Conservation (phyloP, 768 basidiomycete genomes). For the Leccinum imitatum region DNA sequence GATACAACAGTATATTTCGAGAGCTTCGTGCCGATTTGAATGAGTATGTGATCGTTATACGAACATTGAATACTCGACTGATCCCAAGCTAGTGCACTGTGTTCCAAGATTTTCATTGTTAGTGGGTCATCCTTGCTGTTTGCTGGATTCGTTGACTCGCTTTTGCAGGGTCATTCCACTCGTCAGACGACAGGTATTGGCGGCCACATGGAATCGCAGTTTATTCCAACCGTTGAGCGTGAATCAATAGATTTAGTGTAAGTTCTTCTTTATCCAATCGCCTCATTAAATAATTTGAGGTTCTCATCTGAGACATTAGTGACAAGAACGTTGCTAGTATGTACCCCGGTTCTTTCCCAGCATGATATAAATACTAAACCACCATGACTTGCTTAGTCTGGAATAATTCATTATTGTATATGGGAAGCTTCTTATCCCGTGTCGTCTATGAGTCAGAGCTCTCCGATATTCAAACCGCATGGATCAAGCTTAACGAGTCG, state of each 20-base stretch:
- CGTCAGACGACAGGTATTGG: slow-evolving; percentile 12
- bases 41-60: slow-evolving; percentile 7
- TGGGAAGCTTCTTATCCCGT: not conserved
- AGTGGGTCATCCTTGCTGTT: slow-evolving; percentile 15
- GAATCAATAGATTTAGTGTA: slow-evolving; percentile 14
- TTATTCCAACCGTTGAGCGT: slow-evolving; percentile 14
- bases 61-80: not conserved
- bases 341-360: slow-evolving; percentile 11
- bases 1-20: not conserved
- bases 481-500: not conserved
- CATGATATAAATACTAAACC: not conserved
- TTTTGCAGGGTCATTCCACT: slow-evolving; percentile 12
- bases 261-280: not conserved
- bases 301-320: not conserved
- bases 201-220: slow-evolving; percentile 11
- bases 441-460: not conserved
- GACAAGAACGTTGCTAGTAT: slow-evolving; percentile 52
- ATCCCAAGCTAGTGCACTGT: slow-evolving; percentile 45
- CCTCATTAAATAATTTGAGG: not conserved
- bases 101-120: slow-evolving; percentile 81
- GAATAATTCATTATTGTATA: not conserved
- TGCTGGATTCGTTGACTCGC: not conserved
- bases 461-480: not conserved
- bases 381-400: not conserved
- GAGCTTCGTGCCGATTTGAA: slow-evolving; percentile 12